Percentiles rank a stretch among this genome's conserved stretches.
Conservation (phyloP, 495 filamentous ascomycete species). For the Parathielavia hyrcaniae region DNA sequence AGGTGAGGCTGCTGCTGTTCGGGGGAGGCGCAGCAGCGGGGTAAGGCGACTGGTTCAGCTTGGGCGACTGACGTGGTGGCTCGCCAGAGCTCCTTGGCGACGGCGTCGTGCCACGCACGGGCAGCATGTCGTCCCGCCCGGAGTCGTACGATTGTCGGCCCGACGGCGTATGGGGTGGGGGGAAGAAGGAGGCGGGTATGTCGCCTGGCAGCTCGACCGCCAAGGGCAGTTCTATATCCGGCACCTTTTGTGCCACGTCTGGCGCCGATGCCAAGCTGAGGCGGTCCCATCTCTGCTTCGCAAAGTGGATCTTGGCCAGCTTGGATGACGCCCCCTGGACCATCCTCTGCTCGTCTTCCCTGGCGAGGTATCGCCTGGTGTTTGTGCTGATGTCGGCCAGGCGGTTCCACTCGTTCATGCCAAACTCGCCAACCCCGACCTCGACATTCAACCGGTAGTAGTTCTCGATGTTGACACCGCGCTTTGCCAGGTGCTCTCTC, state of each 20-base stretch:
- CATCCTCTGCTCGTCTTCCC: conserved; percentile 65
- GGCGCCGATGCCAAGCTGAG: conserved; percentile 24
- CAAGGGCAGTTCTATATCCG: conserved; percentile 36
- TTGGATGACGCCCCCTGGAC: conserved; percentile 71
- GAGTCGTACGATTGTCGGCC: conserved; percentile 46
- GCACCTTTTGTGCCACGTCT: conserved; percentile 29
- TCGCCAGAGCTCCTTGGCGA: conserved; percentile 44
- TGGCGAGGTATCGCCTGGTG: conserved; percentile 75
- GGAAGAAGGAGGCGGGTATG: conserved; percentile 27
- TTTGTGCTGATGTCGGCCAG: conserved; percentile 88
- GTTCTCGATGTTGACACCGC: conserved; percentile 77
- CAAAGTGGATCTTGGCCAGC: conserved; percentile 73
- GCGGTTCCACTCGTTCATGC: conserved; percentile 97
- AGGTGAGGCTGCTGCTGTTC: background rate
- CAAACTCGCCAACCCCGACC: conserved; percentile 94
- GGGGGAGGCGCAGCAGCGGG: conserved; percentile 36
- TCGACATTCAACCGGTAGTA: conserved; percentile 98
- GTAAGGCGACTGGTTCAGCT: conserved; percentile 29
- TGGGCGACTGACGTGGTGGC: conserved; percentile 31
- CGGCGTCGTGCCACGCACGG: conserved; percentile 32
- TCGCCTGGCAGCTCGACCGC: conserved; percentile 47
- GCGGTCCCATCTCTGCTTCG: conserved; percentile 44
- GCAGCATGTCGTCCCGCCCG: conserved; percentile 35
- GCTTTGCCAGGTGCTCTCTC: conserved; percentile 63
- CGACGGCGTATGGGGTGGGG: conserved; percentile 30